phyloP scores from a whole-genome alignment of 305 asterid genomes.

The Petunia hybrid region DNA sequence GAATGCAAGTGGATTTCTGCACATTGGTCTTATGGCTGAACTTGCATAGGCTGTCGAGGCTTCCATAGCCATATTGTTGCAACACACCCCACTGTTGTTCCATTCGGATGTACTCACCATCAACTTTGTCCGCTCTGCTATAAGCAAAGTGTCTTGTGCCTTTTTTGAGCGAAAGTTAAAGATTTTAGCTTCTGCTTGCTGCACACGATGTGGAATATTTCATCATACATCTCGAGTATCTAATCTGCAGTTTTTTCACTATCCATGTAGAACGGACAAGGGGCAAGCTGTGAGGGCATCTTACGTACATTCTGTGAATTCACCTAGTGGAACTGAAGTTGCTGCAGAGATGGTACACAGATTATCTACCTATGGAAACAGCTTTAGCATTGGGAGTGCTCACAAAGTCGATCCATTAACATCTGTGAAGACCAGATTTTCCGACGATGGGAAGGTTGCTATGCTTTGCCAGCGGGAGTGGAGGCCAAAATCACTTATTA shows the following conservation, averaged over 20 bases:
- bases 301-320: slow-evolving; percentile 65
- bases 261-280: slow-evolving; percentile 63
- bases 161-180: background rate
- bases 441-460: slow-evolving; percentile 72
- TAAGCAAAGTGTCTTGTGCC: background rate
- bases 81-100: background rate
- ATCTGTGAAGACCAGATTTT: slow-evolving; percentile 68
- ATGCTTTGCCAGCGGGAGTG: slow-evolving; percentile 74
- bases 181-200: background rate
- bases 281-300: slow-evolving; percentile 87
- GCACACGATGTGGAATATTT: slow-evolving; percentile 13
- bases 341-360: slow-evolving; percentile 88
- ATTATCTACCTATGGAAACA: slow-evolving; percentile 62
- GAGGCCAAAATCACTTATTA: slow-evolving; percentile 80
- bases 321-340: slow-evolving; percentile 71
- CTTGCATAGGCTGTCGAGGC: background rate
- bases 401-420: slow-evolving; percentile 67
- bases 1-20: background rate
- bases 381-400: slow-evolving; percentile 73
- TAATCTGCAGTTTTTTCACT: slow-evolving; percentile 1
- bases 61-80: background rate
- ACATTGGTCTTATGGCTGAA: slow-evolving; percentile 9
- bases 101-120: background rate
- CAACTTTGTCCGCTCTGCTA: background rate
- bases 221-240: background rate